These are phyloP conservation scores for Colletotrichum gigasporum DNA, from an alignment of 2,329 filamentous ascomycete species.

Conservation along the genomic window DNA sequence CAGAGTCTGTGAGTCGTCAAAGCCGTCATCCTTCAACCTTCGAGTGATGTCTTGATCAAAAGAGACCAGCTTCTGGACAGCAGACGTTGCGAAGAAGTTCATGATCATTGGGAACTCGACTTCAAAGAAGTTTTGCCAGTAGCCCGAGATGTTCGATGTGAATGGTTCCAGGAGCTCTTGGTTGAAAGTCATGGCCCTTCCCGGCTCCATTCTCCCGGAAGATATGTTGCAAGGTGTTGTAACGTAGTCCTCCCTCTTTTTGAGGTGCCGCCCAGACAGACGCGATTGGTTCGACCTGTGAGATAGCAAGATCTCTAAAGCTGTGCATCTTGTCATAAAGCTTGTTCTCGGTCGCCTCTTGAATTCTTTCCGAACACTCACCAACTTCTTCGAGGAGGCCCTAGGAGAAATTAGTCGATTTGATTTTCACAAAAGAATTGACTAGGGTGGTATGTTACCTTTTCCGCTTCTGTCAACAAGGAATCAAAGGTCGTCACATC, in stretches of 20 bases:
- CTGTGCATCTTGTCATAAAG: not conserved
- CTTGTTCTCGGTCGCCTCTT: not conserved
- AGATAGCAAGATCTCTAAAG: not conserved
- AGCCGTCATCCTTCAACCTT: not conserved
- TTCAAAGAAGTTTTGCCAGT: not conserved
- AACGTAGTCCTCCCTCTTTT: not conserved
- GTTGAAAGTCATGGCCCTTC: not conserved
- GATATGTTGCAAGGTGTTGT: not conserved
- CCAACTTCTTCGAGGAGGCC: not conserved
- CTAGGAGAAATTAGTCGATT: not conserved
- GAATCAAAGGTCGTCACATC: not conserved
- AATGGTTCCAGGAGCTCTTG: not conserved
- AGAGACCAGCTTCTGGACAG: not conserved
- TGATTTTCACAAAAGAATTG: rapidly evolving
- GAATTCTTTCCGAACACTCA: not conserved
- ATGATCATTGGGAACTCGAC: not conserved
- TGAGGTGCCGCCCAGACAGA: not conserved
- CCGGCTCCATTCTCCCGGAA: not conserved
- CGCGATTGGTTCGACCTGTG: not conserved
- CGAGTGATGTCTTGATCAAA: not conserved
- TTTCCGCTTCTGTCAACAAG: not conserved
- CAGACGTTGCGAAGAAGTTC: not conserved
- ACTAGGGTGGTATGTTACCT: not conserved
- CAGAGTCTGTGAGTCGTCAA: not conserved
- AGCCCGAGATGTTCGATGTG: not conserved